Evolutionary conservation across 257 asterid genomes (phyloP).

Genomic region (Solanum chiquidenum): DNA sequence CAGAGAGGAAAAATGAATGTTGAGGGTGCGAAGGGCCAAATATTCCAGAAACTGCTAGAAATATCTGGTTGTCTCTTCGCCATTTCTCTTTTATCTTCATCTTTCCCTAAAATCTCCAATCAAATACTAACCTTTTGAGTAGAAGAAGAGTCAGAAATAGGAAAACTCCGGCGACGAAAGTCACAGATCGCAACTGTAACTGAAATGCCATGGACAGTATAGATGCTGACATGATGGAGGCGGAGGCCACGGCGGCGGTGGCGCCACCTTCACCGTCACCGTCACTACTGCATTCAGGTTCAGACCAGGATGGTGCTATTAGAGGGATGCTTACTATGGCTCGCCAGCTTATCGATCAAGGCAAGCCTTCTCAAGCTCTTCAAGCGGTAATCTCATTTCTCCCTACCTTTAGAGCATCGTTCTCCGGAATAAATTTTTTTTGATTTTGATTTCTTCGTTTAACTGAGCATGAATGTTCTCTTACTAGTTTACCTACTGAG

Average conservation of each 20-base stretch:
- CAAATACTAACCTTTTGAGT: background rate
- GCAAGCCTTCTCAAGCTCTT: conserved; percentile 82
- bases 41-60: conserved; percentile 38
- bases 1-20: background rate
- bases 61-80: conserved; percentile 10
- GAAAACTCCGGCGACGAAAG: background rate
- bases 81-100: background rate
- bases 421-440: background rate
- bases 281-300: conserved; percentile 1
- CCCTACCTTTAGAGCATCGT: background rate
- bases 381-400: conserved; percentile 47
- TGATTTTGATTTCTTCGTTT: background rate
- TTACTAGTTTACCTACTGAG: background rate
- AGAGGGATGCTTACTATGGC: conserved; percentile 52
- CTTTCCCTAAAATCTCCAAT: background rate
- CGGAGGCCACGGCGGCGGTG: conserved; percentile 19
- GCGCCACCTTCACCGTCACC: conserved; percentile 5
- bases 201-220: conserved; percentile 48
- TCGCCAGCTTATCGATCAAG: conserved; percentile 67
- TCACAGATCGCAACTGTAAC: background rate
- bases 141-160: background rate
- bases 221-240: conserved; percentile 80
- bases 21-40: background rate
- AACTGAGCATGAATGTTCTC: background rate
- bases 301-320: conserved; percentile 32